Base-by-base conservation (phyloP, 139 green algal genomes). In the Monoraphidium neglectum region DNA sequence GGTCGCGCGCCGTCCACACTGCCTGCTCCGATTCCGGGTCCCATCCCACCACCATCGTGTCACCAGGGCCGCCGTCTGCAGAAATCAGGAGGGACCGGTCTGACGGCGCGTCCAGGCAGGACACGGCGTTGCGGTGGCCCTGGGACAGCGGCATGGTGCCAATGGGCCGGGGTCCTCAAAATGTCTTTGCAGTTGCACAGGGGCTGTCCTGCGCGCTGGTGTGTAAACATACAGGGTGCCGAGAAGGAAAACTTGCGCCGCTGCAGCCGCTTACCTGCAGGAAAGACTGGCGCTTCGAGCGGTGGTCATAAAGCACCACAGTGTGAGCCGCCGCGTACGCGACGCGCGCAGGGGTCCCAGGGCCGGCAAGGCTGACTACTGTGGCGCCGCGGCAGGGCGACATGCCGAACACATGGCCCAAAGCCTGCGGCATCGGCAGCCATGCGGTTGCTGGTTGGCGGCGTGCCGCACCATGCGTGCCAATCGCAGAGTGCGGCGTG, bases 1-100 rank as follows among this genome's bases (percentile, higher is more conserved):
- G 87, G 16, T 77, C 65, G 36, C 68, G 51, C 28, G 93, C 36
- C 23, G 78, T 92, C 47, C 67, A 68, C 10, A 87, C 43, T 2
- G 88, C 85, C 46, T 79, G 57, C 1, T 82, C 85, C 18, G 70
- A 90, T 33, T 65, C 28, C 16, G 81, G 77, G 78, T 93, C 85
- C 91, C 91, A 95, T 21, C 93, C 64, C 40, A 94, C 84, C 36
- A 95, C 65, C 49, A 95, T 69, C 1, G 84, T 87, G 64, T 91
- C 84, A 0, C 54, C 13, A 18, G 72, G 63, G 59, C 91, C 91
- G 4, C 65, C 54, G 78, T 95, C 91, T 6, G 86, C 88, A n/a
- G 91, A 89, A 32, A 89, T 82, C 35, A 95, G 69, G 33, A 86
- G 64, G 28, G 67, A 72, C 21, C 82, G 85, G 82, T 94, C 84